Conservation (phyloP, 371 early-diverging fungal genomes). For the Funneliformis caledonium region DNA sequence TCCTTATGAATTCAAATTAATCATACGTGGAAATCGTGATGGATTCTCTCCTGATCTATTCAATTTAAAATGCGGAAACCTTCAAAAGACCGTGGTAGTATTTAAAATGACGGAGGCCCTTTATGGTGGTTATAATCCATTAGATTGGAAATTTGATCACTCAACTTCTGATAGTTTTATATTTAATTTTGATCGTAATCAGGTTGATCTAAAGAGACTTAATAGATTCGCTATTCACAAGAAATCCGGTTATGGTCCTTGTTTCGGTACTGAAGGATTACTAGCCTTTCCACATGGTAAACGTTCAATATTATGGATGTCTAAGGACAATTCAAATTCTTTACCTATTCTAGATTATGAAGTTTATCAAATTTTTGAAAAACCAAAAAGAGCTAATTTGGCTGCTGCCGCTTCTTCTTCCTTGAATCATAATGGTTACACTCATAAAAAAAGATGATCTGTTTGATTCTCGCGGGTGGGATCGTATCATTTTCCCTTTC, state of each 20-base stretch:
- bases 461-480: background rate
- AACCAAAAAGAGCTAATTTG: background rate
- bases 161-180: conserved; percentile 24
- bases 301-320: conserved; percentile 11
- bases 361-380: conserved; percentile 26
- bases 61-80: background rate
- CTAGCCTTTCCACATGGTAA: conserved; percentile 16
- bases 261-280: conserved; percentile 10
- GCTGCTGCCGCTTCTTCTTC: background rate
- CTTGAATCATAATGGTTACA: background rate
- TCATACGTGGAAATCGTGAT: conserved; percentile 11
- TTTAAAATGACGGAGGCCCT: background rate
- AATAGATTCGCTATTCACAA: conserved; percentile 9
- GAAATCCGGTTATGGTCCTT: conserved; percentile 4
- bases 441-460: conserved; percentile 15
- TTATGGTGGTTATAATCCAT: conserved; percentile 27
- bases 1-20: conserved; percentile 32
- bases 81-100: background rate
- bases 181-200: conserved; percentile 7
- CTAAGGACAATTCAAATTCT: conserved; percentile 1
- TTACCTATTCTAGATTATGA: conserved; percentile 6
- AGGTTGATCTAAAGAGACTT: background rate
- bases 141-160: conserved; percentile 27
- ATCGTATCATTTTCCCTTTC: background rate
- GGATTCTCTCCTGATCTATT: conserved; percentile 20